Conservation (phyloP, 1,284 basidiomycete genomes). For the Marasmius oreades region DNA sequence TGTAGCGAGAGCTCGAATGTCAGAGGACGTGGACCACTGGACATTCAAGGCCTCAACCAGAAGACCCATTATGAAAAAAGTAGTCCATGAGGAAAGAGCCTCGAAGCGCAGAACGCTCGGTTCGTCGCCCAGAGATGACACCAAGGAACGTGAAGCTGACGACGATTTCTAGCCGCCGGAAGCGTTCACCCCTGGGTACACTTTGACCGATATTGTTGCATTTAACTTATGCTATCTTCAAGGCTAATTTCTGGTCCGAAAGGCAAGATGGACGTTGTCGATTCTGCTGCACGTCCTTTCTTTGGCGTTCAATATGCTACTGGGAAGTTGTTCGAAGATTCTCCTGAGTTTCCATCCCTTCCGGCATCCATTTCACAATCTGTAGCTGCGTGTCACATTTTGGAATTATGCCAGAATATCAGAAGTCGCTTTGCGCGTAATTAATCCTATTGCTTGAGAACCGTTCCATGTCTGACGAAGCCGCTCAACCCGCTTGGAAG, state of each 20-base stretch:
- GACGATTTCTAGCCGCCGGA: constrained; percentile 40
- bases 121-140: constrained; percentile 90
- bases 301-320: constrained; percentile 64
- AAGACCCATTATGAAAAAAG: constrained; percentile 45
- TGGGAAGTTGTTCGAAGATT: constrained; percentile 62
- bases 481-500: constrained; percentile 27
- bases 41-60: constrained; percentile 46
- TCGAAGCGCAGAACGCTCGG: constrained; percentile 83
- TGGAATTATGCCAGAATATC: background rate
- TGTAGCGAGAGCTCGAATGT: constrained; percentile 13
- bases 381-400: background rate
- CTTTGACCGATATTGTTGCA: background rate
- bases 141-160: constrained; percentile 46
- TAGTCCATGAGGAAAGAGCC: constrained; percentile 63
- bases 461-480: constrained; percentile 29
- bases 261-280: constrained; percentile 53
- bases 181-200: constrained; percentile 29
- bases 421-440: background rate
- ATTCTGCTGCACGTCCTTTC: constrained; percentile 66
- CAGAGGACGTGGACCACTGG: constrained; percentile 15
- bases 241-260: constrained; percentile 22
- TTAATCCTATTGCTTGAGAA: constrained; percentile 25
- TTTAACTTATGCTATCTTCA: constrained; percentile 16
- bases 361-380: constrained; percentile 23
- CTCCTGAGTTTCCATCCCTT: constrained; percentile 47